Evolutionary conservation across 177 flowering plant genomes (phyloP), one percentile per base, ranked within the genome.

Genomic region (Vitis hybrid): DNA sequence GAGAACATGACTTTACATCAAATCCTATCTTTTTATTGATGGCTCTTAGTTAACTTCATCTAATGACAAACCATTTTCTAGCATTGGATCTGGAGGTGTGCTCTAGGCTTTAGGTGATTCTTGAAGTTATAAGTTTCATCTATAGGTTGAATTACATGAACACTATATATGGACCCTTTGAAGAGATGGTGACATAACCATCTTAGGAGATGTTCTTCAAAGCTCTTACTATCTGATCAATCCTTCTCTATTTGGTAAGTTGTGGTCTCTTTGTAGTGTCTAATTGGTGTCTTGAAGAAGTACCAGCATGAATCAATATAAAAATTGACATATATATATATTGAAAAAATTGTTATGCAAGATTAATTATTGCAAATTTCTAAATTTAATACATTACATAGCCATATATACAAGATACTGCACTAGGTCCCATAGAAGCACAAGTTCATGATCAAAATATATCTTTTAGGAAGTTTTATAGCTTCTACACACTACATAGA

Each of bases 401-500:
- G 1, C 21, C 21, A 21, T 21, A 21, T 21, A 21, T 21, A 21
- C 21, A 21, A 21, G 21, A 21, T 21, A 21, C 21, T 21, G 1
- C 21, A 21, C 21, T 21, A 21, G 21, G 21, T 21, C 21, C 21
- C 21, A 21, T 21, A 21, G 21, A 21, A 21, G 21, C 21, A 21
- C 21, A 21, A 1, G 21, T 21, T 21, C 21, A 21, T 21, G 21
- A 21, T 21, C 21, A 21, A 1, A 21, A 21, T 21, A 21, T 82
- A 91, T 97, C 98, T 92, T 75, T 88, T 84, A 35, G 98, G 98
- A 77, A 94, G 90, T 75, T 91, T 93, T 54, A 93, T 88, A 24
- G 98, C 99, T 78, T 95, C 97, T 82, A 90, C 98, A 75, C 89
- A 88, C 98, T 52, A 94, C 91, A 78, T 95, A 95, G 27, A 93